A percentile compares a stretch with the other conserved stretches of the same genome.
phyloP scores from a whole-genome alignment of 257 asterid species.

The Nicotiana obtusifolia region DNA sequence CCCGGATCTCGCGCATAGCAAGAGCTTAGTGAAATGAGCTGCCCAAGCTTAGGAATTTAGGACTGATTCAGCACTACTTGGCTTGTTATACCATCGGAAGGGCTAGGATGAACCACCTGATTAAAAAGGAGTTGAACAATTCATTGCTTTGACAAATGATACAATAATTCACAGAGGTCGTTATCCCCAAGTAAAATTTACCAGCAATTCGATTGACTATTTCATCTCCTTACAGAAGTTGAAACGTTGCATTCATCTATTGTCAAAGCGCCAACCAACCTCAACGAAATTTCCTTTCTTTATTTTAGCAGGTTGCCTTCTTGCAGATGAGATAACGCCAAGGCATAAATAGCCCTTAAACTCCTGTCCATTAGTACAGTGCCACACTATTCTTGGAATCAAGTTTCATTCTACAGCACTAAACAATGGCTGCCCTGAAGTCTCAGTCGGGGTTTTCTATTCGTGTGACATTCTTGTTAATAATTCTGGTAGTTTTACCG shows the following conservation, averaged over 20 bases:
- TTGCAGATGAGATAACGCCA: neutral
- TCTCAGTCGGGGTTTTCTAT: neutral
- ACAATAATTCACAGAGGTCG: neutral
- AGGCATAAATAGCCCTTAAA: neutral
- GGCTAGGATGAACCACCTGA: neutral
- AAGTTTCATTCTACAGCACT: neutral
- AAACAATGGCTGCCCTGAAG: neutral
- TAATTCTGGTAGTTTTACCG: constrained; percentile 16
- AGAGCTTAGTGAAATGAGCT: too few relatives aligned
- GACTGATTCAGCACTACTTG: neutral
- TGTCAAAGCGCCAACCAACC: neutral
- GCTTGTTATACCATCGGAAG: neutral
- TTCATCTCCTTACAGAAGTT: neutral
- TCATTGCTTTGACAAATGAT: neutral
- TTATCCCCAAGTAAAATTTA: neutral
- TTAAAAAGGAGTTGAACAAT: neutral
- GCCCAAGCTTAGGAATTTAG: neutral
- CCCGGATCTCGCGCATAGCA: too few relatives aligned
- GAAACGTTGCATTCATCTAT: neutral
- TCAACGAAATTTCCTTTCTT: neutral
- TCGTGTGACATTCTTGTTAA: neutral
- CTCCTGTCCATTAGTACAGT: neutral
- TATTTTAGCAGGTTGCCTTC: neutral
- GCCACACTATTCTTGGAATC: neutral
- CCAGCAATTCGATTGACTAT: neutral